A percentile compares a stretch with the other conserved stretches of the same genome.
Evolutionary conservation across 2,329 filamentous ascomycete species (phyloP).

Genomic region (Aspergillus neotritici): DNA sequence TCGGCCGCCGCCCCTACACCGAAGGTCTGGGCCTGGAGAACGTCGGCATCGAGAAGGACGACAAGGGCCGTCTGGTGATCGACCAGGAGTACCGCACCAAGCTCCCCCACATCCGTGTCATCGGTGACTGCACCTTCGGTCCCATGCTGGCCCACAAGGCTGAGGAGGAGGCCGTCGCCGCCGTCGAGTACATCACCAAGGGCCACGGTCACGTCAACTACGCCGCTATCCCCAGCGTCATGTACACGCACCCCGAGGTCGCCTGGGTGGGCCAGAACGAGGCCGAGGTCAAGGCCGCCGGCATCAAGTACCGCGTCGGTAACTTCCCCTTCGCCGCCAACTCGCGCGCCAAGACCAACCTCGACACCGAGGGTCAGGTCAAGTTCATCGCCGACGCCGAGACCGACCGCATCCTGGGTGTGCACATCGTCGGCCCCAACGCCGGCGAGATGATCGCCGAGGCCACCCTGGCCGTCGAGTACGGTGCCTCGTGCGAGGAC

Average conservation of each 20-base stretch:
- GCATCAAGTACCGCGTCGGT: constrained; percentile 87
- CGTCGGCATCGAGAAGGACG: constrained; percentile 67
- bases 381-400: constrained; percentile 96
- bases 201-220: constrained; percentile 99
- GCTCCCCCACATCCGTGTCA: constrained; percentile 90
- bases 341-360: constrained; percentile 97
- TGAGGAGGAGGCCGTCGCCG: constrained; percentile 94
- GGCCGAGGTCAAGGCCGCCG: constrained; percentile 84
- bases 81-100: constrained; percentile 99
- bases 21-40: constrained; percentile 87
- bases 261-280: constrained; percentile 98
- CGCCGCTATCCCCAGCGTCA: constrained; percentile 92
- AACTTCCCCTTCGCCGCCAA: constrained; percentile 97
- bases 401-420: constrained; percentile 89
- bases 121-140: constrained; percentile 94
- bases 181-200: constrained; percentile 95
- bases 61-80: constrained; percentile 90
- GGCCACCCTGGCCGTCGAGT: constrained; percentile 89
- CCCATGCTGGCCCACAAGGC: constrained; percentile 99
- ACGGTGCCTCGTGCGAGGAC: constrained; percentile 91
- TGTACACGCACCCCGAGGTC: constrained; percentile 99
- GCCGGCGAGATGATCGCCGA: constrained; percentile 99
- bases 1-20: constrained; percentile 93
- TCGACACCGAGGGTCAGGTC: constrained; percentile 90
- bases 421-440: constrained; percentile 93